A percentile compares a stretch with the other conserved stretches of the same genome.
phyloP scores from a whole-genome alignment of 1,284 basidiomycete species.

The Moesziomyces parantarcticus region DNA sequence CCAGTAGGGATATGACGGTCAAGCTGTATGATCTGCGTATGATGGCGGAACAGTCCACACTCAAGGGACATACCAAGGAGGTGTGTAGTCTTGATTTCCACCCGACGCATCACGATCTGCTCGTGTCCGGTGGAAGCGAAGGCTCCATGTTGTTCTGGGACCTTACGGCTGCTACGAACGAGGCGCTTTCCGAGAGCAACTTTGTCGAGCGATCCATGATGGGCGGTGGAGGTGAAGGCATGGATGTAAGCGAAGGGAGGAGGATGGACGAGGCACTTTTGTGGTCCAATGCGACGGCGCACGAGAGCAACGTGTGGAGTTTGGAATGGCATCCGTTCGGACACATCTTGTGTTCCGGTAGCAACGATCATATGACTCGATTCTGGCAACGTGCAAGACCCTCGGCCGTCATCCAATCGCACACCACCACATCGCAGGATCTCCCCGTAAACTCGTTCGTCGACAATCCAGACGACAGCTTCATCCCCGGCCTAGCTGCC shows the following conservation, averaged over 20 bases:
- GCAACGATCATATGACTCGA: conserved; percentile 95
- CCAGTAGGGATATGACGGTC: conserved; percentile 90
- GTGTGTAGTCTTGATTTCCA: conserved; percentile 97
- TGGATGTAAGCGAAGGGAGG: conserved; percentile 34
- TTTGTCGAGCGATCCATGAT: conserved; percentile 15
- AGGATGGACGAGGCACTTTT: conserved; percentile 72
- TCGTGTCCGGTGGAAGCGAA: conserved; percentile 92
- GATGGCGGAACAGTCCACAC: conserved; percentile 90
- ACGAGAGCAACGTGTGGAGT: conserved; percentile 97
- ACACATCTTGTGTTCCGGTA: conserved; percentile 89
- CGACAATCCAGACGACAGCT: conserved; percentile 19
- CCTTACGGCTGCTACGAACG: conserved; percentile 68
- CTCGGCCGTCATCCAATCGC: conserved; percentile 68
- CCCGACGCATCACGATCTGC: conserved; percentile 84
- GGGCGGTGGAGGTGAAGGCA: conserved; percentile 30
- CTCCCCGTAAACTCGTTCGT: background rate
- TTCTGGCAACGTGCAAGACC: conserved; percentile 94
- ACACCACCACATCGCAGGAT: background rate
- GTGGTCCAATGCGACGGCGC: conserved; percentile 86
- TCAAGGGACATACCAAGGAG: conserved; percentile 96
- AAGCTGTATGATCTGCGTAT: conserved; percentile 97
- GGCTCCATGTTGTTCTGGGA: conserved; percentile 94
- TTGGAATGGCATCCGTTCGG: conserved; percentile 95
- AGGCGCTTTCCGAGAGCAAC: conserved; percentile 14
- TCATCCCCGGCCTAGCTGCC: conserved; percentile 33